Evolutionary conservation across 1,284 basidiomycete genomes (phyloP), one percentile per base, ranked within the genome.

Genomic region (Farysia itapuensis): DNA sequence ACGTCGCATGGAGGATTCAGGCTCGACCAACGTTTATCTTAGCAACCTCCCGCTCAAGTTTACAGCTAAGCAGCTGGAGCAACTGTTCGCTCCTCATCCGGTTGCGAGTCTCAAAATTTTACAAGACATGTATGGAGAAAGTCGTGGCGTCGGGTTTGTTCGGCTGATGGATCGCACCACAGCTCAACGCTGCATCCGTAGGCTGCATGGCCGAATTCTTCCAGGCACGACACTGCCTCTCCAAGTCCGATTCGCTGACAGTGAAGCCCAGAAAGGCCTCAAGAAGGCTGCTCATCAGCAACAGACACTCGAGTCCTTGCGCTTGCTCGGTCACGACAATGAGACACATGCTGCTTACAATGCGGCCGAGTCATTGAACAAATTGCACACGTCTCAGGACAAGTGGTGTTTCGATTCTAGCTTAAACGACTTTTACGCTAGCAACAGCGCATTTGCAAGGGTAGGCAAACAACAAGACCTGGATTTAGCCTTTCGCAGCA

Each of bases 181-280:
- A 8, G 70, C 70, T 5, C 58, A 67, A 34, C 31, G 45, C n/a
- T 68, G 66, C 43, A 71, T 69, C 39, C 57, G 71, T 7, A 28
- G 57, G 4, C 51, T 72, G 13, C 53, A 69, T 26, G 66, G 66
- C 11, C 50, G 50, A 5, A 39, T 67, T 9, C 39, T 70, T 14
- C 53, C 58, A 2, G 58, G 59, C 2, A 59, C 53, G 13, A 57
- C 54, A 11, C 36, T 59, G 30, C 61, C 65, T 13, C 36, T 72
- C 13, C 67, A 67, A 25, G 68, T 61, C 12, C 38, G 70, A 14
- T 72, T 72, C 30, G 70, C 70, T 13, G 70, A 72, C 34, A 69
- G 66, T 43, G 70, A 72, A 28, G 66, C 51, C 19, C 70, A 72
- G 40, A 70, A 66, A 38, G 49, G 51, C 7, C 53, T 68, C 42